Percentiles rank a stretch among this genome's conserved stretches.
phyloP scores from a whole-genome alignment of 192 early-diverging fungal species.

The Diversispora eburnea region DNA sequence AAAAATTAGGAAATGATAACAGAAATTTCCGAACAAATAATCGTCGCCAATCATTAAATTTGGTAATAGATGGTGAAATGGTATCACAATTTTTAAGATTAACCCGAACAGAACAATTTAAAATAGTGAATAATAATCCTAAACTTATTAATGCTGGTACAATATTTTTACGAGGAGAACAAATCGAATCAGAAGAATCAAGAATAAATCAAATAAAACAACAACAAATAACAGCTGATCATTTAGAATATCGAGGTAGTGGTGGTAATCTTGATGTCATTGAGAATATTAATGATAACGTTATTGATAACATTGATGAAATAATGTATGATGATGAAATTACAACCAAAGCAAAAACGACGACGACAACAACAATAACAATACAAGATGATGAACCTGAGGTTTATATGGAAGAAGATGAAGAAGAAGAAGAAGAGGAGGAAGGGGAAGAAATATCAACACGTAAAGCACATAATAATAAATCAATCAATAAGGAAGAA shows the following conservation, averaged over 20 bases:
- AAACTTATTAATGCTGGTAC: constrained; percentile 5
- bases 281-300: too few species aligned
- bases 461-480: background rate
- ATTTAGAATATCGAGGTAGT: background rate
- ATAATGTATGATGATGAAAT: too few species aligned
- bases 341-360: too few species aligned
- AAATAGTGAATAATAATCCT: background rate
- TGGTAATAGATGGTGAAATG: constrained; percentile 20
- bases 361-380: too few species aligned
- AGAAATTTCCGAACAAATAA: background rate
- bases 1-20: background rate
- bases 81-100: constrained; percentile 20
- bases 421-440: background rate
- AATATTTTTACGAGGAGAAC: background rate
- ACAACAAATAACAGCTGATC: background rate
- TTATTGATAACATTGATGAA: too few species aligned
- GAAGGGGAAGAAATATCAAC: background rate
- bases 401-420: too few species aligned
- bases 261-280: background rate
- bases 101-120: background rate
- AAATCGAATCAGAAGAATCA: background rate
- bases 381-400: too few species aligned
- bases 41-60: background rate
- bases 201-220: background rate
- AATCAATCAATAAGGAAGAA: too few species aligned